Evolutionary conservation across 495 filamentous ascomycete genomes (phyloP).

Genomic region (Podospora pseudocomata): DNA sequence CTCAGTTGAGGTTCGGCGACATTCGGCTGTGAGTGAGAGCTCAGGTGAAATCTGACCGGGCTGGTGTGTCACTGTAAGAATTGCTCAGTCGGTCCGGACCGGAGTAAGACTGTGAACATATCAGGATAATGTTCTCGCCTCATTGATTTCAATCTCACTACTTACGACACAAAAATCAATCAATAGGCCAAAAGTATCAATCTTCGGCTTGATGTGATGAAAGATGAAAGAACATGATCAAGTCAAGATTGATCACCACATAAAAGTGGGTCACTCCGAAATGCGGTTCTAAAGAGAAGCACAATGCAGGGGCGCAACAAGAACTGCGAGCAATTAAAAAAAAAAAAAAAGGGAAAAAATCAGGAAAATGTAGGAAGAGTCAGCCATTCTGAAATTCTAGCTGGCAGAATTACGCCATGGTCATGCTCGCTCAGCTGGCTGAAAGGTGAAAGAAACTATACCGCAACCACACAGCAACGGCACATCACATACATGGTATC

Average conservation of each 20-base stretch:
- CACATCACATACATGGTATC: not conserved
- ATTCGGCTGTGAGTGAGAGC: not conserved
- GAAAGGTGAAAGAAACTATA: no score
- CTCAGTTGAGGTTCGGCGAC: not conserved
- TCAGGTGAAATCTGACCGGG: not conserved
- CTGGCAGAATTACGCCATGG: no score
- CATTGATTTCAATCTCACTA: not conserved
- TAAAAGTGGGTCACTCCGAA: not conserved
- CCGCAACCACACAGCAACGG: not conserved
- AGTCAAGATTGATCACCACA: not conserved
- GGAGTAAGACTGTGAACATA: not conserved
- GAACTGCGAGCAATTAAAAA: not conserved
- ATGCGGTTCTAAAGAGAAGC: not conserved
- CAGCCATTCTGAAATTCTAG: not conserved
- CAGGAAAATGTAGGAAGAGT: not conserved
- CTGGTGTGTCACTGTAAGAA: not conserved
- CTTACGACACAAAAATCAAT: not conserved
- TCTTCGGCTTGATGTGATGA: not conserved
- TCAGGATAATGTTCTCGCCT: not conserved
- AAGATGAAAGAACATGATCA: not conserved
- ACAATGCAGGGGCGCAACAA: not conserved
- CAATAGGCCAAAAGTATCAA: not conserved
- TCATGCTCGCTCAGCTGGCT: no score
- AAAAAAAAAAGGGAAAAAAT: not conserved
- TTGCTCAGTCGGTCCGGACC: not conserved